Conservation (phyloP, 139 green algal genomes). For the Desmodesmus armatus region DNA sequence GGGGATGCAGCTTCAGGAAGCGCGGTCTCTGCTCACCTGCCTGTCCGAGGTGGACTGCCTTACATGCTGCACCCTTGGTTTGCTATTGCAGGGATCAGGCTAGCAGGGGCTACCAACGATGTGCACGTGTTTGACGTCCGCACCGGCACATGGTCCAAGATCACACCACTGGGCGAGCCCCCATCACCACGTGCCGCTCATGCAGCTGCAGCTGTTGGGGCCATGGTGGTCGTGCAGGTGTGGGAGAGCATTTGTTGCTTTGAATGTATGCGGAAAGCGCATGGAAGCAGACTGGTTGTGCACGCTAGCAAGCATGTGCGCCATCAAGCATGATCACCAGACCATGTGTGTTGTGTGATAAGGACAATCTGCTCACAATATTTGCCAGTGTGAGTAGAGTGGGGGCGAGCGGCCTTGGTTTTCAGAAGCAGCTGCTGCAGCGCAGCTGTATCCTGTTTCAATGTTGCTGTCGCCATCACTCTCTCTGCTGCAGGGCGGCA, state of each 20-base stretch:
- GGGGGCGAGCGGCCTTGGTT: too few species aligned
- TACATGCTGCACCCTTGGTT: not conserved
- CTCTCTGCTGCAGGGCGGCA: slow-evolving; percentile 84
- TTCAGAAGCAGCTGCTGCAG: not conserved
- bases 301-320: not conserved
- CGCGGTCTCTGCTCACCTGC: not conserved
- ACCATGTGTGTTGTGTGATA: too few species aligned
- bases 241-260: not conserved
- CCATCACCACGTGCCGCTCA: slow-evolving; percentile 95
- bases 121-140: slow-evolving; percentile 95
- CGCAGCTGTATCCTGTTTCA: not conserved
- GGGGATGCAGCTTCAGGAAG: slow-evolving; percentile 5
- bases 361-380: too few species aligned
- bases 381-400: too few species aligned
- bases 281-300: too few species aligned
- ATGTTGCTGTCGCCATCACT: not conserved
- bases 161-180: slow-evolving; percentile 85
- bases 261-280: too few species aligned
- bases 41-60: slow-evolving; percentile 12
- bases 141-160: slow-evolving; percentile 87
- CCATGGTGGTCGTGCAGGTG: slow-evolving; percentile 97
- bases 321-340: not conserved
- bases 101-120: slow-evolving; percentile 94
- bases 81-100: slow-evolving; percentile 79
- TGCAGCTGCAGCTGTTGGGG: slow-evolving; percentile 96